Evolutionary conservation across 129 eudicot genomes (phyloP).

Genomic region (Tagetes patula): DNA sequence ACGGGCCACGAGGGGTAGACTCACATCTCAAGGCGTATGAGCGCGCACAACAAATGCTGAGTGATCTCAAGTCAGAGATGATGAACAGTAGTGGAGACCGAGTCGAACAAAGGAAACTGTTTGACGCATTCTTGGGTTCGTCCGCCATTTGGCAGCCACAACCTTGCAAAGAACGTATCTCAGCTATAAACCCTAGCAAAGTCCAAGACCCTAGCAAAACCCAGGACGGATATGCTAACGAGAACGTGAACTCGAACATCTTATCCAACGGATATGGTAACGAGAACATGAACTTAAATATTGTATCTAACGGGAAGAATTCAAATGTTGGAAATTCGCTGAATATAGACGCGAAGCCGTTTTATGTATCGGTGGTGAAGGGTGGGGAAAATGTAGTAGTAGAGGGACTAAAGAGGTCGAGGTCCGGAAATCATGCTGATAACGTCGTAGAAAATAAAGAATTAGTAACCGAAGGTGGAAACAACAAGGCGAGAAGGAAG

Average conservation of each 20-base stretch:
- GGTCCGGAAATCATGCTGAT: constrained; percentile 55
- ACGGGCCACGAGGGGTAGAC: constrained; percentile 91
- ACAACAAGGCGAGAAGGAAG: constrained; percentile 51
- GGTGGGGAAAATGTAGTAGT: constrained; percentile 31
- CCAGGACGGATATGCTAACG: constrained; percentile 63
- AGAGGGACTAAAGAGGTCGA: constrained; percentile 77
- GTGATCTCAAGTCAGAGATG: constrained; percentile 84
- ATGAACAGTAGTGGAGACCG: constrained; percentile 72
- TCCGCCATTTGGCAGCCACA: constrained; percentile 99
- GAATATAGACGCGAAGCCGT: constrained; percentile 78
- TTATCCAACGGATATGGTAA: too few relatives aligned
- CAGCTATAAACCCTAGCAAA: not conserved
- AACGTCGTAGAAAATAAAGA: constrained; percentile 16
- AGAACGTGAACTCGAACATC: constrained; percentile 40
- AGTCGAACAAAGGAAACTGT: constrained; percentile 71
- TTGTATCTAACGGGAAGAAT: not conserved
- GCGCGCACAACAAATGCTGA: constrained; percentile 93
- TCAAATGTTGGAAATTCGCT: constrained; percentile 40
- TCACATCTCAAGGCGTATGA: constrained; percentile 98
- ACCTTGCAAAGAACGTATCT: constrained; percentile 72
- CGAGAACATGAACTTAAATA: too few relatives aligned
- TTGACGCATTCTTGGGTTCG: constrained; percentile 85
- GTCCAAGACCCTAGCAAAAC: constrained; percentile 9
- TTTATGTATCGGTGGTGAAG: constrained; percentile 44
- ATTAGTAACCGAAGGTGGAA: constrained; percentile 37